Percentiles rank a stretch among this genome's conserved stretches.
Conservation (phyloP, 2,329 filamentous ascomycete species). For the Hypoxylon rubiginosum region DNA sequence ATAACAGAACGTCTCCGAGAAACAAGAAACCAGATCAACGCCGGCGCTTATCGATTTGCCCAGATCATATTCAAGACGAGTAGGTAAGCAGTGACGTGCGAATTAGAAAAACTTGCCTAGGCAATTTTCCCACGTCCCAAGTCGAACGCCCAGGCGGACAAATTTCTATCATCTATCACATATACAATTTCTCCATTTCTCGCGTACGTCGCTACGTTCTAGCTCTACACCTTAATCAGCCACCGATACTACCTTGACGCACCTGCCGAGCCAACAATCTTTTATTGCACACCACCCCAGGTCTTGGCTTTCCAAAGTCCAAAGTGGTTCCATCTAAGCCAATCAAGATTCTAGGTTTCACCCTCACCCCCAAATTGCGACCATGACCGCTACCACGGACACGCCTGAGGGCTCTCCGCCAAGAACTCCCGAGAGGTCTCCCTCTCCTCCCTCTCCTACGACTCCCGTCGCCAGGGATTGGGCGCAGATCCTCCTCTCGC, state of each 20-base stretch:
- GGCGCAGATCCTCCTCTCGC: background rate
- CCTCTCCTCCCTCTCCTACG: background rate
- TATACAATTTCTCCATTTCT: background rate
- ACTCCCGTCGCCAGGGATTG: background rate
- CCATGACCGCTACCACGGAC: background rate
- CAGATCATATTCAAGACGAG: background rate
- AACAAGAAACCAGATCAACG: background rate
- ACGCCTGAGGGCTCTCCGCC: background rate
- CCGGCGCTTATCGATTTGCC: background rate
- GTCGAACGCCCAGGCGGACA: background rate
- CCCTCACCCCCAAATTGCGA: background rate
- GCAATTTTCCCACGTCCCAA: background rate
- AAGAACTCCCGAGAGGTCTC: background rate
- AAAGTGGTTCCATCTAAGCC: background rate
- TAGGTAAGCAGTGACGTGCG: no score
- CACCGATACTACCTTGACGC: background rate
- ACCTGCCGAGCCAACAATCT: background rate
- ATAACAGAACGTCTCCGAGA: background rate
- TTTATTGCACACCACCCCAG: background rate
- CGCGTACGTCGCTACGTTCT: background rate
- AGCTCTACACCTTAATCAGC: background rate
- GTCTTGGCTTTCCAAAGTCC: background rate
- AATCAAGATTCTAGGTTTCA: background rate
- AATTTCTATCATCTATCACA: background rate
- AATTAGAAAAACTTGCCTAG: background rate